Base-by-base conservation (phyloP, 2,329 filamentous ascomycete genomes). In the Triangularia verruculosa region DNA sequence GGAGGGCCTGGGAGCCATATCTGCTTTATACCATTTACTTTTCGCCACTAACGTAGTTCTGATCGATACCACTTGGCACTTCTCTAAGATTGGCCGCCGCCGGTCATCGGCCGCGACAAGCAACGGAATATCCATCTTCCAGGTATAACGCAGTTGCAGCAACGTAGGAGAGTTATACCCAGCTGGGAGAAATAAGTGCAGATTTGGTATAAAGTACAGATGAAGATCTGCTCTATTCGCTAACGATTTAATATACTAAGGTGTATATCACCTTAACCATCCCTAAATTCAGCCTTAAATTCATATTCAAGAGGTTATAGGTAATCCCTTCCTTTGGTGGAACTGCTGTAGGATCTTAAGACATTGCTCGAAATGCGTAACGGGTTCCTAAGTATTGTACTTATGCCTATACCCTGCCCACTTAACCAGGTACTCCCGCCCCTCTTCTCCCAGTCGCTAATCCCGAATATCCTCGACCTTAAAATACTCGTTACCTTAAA, bases 361-460 rank as follows among this genome's bases (percentile, higher is more conserved):
- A 55, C 63, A 65, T 54, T 62, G 27, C 52, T 65, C 51, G 43
- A 65, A 58, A 62, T 62, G 63, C 43, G 56, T 24, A 59, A 27
- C 57, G 54, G 55, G 63, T 58, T 65, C 60, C 57, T 57, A 60
- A 60, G 28, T 65, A 59, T 62, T 53, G 28, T 65, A 56, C 60
- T 62, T 25, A 24, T 62, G 60, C 64, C 61, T 34, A 53, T 64
- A 64, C 51, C 59, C 63, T 64, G 51, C 12, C 59, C 59, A 64
- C 59, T 61, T 12, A n/a, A 25, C 53, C 24, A 20, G 22, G 32
- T 59, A 52, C n/a, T 39, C 52, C 68, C 64, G 74, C 28, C 52
- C 13, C 52, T 27, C 27, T 54, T 27, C 52, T 24, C 52, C 22
- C 27, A 12, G 52, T 25, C 52, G 52, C 13, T 20, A 54, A 17